Percentiles rank a stretch among this genome's conserved stretches.
Evolutionary conservation across 2,329 filamentous ascomycete species (phyloP).

Genomic region (Blumeriella jaapii): DNA sequence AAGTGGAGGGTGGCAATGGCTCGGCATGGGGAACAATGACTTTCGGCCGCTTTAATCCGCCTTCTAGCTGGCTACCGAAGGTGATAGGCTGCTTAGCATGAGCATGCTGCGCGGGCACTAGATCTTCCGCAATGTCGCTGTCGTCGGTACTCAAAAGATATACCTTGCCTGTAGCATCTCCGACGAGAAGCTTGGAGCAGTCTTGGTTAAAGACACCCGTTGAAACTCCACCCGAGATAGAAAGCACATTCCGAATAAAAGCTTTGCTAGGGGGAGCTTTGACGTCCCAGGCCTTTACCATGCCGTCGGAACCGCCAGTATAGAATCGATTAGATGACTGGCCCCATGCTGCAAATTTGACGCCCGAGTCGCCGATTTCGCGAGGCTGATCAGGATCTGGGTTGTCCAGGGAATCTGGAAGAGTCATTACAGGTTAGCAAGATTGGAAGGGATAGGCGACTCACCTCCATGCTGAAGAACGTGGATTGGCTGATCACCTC

Average conservation of each 20-base stretch:
- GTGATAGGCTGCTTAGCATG: neutral
- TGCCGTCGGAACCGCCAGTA: slow-evolving; percentile 51
- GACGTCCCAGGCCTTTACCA: slow-evolving; percentile 52
- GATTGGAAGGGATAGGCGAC: neutral
- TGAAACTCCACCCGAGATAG: slow-evolving; percentile 44
- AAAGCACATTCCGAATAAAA: slow-evolving; percentile 41
- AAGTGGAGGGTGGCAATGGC: slow-evolving; percentile 35
- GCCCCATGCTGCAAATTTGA: slow-evolving; percentile 54
- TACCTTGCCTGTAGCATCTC: slow-evolving; percentile 49
- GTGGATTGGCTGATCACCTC: slow-evolving; percentile 44
- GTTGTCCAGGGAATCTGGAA: slow-evolving; percentile 23
- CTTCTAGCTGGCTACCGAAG: slow-evolving; percentile 2
- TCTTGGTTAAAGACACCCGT: slow-evolving; percentile 48
- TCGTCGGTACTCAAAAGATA: slow-evolving; percentile 42
- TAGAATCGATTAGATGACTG: slow-evolving; percentile 45
- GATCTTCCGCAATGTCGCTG: slow-evolving; percentile 22
- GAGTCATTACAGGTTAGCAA: slow-evolving; percentile 9
- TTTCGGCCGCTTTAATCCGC: slow-evolving; percentile 28
- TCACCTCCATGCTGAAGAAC: slow-evolving; percentile 40
- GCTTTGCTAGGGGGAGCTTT: slow-evolving; percentile 31
- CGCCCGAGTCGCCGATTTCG: slow-evolving; percentile 46
- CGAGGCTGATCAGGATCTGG: slow-evolving; percentile 25
- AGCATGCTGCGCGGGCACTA: neutral
- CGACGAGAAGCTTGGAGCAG: slow-evolving; percentile 42
- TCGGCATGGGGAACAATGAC: slow-evolving; percentile 39